These are phyloP conservation scores for Phyllostachys edulis DNA, from an alignment of 176 grass and related monocot genomes.

Conservation along the genomic window DNA sequence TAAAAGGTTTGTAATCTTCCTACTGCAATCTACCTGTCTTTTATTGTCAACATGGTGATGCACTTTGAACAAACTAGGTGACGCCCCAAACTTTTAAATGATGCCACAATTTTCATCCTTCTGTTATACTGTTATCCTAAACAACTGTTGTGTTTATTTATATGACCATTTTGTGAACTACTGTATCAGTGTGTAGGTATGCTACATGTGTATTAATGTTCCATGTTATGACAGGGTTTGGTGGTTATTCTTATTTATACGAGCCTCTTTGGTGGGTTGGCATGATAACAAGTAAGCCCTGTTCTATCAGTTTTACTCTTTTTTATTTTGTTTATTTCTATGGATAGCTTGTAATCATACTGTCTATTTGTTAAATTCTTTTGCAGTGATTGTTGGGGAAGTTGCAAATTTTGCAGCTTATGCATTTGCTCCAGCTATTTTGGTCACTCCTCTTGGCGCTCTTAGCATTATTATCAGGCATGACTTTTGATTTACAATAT, in stretches of 20 bases:
- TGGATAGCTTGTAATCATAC: not conserved
- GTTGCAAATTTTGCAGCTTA: conserved; percentile 89
- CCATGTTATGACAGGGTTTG: conserved; percentile 52
- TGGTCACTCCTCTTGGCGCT: conserved; percentile 88
- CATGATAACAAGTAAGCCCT: not conserved
- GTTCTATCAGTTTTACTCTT: not conserved
- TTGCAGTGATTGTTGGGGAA: conserved; percentile 84
- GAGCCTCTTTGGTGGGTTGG: conserved; percentile 80
- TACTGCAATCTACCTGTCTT: not conserved
- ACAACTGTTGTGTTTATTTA: not conserved
- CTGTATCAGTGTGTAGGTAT: not conserved
- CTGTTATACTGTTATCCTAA: not conserved
- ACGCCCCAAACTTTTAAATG: not conserved
- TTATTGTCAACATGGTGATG: not conserved
- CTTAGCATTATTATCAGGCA: conserved; percentile 93
- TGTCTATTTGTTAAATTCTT: not conserved
- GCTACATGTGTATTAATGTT: conserved; percentile 3
- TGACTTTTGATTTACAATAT: not conserved
- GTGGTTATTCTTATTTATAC: conserved; percentile 73
- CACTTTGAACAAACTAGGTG: not conserved
- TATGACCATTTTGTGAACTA: not conserved
- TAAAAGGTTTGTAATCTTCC: not conserved
- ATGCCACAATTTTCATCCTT: not conserved
- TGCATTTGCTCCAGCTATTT: conserved; percentile 85
- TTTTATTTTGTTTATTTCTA: not conserved